Percentiles rank a stretch among this genome's conserved stretches.
Evolutionary conservation across 2,329 filamentous ascomycete genomes (phyloP).

Genomic region (Corinectria fuckeliana): DNA sequence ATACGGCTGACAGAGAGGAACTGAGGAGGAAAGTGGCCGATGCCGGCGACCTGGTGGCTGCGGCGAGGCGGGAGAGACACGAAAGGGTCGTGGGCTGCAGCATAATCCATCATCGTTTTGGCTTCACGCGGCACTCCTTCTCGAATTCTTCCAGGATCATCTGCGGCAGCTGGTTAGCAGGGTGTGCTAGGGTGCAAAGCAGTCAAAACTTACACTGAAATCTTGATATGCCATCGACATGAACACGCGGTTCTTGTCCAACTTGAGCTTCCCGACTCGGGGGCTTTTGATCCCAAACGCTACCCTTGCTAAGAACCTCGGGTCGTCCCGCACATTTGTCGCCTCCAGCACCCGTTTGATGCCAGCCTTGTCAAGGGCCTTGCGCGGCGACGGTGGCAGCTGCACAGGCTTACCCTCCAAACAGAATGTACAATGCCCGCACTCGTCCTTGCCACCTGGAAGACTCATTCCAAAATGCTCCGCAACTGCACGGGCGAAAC

Average conservation of each 20-base stretch:
- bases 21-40: no score
- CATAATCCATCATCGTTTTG: neutral
- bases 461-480: conserved; percentile 64
- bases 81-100: no score
- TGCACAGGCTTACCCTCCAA: conserved; percentile 42
- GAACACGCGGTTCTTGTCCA: conserved; percentile 54
- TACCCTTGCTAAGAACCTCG: conserved; percentile 63
- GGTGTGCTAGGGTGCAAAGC: neutral
- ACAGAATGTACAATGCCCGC: conserved; percentile 61
- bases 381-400: conserved; percentile 47
- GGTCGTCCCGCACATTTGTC: conserved; percentile 59
- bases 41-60: no score
- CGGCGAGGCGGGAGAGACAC: no score
- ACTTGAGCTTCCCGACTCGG: conserved; percentile 54
- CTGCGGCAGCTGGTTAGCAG: conserved; percentile 15
- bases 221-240: conserved; percentile 61
- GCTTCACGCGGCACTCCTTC: conserved; percentile 26
- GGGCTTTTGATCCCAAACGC: conserved; percentile 70
- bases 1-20: no score
- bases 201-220: conserved; percentile 50
- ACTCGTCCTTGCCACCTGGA: conserved; percentile 50
- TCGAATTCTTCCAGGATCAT: conserved; percentile 32
- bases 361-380: conserved; percentile 45
- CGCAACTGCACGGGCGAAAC: conserved; percentile 60
- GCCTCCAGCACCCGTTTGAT: conserved; percentile 53